Evolutionary conservation across 352 stramenopile genomes (phyloP), one percentile per base, ranked within the genome.

Genomic region (Pythium grandisporangium): DNA sequence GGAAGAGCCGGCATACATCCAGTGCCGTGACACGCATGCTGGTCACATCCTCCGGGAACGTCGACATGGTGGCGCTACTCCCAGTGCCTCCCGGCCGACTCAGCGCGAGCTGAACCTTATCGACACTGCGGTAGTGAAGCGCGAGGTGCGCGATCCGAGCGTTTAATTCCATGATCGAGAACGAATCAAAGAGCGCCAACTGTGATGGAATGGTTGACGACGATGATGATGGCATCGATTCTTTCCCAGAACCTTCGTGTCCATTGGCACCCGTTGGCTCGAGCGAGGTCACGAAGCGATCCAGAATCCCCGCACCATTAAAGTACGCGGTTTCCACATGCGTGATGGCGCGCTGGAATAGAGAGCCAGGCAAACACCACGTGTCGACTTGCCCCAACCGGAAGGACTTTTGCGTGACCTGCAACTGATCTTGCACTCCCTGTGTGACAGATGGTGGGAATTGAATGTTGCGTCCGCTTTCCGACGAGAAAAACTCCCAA

Each of bases 111-210:
- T 32, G 27, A 14, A 32, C n/a, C 14, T 43, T 51, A 16, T 63
- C 54, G 6, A 45, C 45, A 30, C 32, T 44, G 6, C 48, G 44
- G 24, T 58, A 55, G 2, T 38, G 45, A 1, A 72, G 45, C 16
- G 61, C 59, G 17, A 66, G 45, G 35, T 85, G 67, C 4, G 70
- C 85, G 38, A 91, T 84, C 8, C 80, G 69, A 3, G 72, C 65
- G 44, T 93, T 93, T 1, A 91, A 47, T 59, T 93, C 80, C 77
- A 88, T 90, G 33, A 93, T 84, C 24, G 78, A 90, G 42, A 91
- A 93, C 1, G 75, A 59, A 38, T 93, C 80, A 41, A 90, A 93
- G 16, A 93, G 55, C 1, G 71, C 59, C 3, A 93, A 60, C 39
- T 93, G 80, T 1, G 75, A 67, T 14, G 80, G 80, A 23, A 93